Evolutionary conservation across 2,329 filamentous ascomycete species (phyloP).

Genomic region (Neoscytalidium dimidiatum): DNA sequence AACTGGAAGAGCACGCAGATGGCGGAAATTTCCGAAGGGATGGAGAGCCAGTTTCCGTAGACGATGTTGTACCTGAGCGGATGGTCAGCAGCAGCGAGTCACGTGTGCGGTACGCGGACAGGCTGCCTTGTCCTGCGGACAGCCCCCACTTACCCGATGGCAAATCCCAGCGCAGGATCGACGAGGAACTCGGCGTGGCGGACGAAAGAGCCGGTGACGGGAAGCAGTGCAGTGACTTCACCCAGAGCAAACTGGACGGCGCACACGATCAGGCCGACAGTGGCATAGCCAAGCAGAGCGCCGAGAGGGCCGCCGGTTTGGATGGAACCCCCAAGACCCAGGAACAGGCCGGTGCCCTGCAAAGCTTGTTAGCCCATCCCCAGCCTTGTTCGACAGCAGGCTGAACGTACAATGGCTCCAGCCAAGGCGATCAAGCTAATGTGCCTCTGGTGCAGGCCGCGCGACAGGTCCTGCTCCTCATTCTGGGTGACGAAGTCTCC

Average conservation of each 20-base stretch:
- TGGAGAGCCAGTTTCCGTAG: constrained; percentile 31
- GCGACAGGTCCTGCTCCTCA: constrained; percentile 52
- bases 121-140: no score
- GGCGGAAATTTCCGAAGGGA: constrained; percentile 35
- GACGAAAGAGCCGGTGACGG: constrained; percentile 54
- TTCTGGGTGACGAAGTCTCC: constrained; percentile 53
- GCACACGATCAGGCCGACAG: constrained; percentile 53
- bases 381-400: not conserved
- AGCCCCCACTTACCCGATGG: constrained; percentile 25
- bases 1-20: constrained; percentile 32
- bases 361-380: not conserved
- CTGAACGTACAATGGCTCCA: constrained; percentile 50
- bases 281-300: constrained; percentile 54
- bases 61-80: constrained; percentile 22
- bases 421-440: constrained; percentile 60
- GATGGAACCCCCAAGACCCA: constrained; percentile 56
- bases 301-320: constrained; percentile 55
- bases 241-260: constrained; percentile 54
- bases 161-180: constrained; percentile 48
- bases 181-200: constrained; percentile 54
- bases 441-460: constrained; percentile 53
- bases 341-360: constrained; percentile 45
- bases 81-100: not conserved
- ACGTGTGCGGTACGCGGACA: not conserved
- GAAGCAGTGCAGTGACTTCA: constrained; percentile 54